A percentile compares a stretch with the other conserved stretches of the same genome.
phyloP scores from a whole-genome alignment of 306 rosid genomes.

The Boehmeria nivea region DNA sequence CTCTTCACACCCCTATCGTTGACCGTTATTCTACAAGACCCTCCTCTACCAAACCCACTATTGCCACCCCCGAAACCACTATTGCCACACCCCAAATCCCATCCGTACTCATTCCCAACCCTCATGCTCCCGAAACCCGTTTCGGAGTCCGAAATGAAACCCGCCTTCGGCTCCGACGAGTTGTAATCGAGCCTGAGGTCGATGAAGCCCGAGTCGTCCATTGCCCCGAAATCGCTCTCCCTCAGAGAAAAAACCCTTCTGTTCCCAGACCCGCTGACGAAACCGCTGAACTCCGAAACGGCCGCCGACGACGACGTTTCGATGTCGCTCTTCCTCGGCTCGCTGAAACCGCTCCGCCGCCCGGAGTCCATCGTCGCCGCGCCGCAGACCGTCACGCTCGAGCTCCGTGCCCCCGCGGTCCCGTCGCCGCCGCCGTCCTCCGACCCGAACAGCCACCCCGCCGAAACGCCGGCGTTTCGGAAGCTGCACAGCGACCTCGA shows the following conservation, averaged over 20 bases:
- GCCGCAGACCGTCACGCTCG: slow-evolving; percentile 75
- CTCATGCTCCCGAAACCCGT: slow-evolving; percentile 63
- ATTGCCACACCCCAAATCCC: not conserved
- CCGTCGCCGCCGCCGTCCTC: slow-evolving; percentile 72
- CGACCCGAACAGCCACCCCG: slow-evolving; percentile 47
- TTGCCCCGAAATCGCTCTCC: slow-evolving; percentile 79
- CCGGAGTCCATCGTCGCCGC: slow-evolving; percentile 68
- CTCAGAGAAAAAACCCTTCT: slow-evolving; percentile 77
- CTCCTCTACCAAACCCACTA: slow-evolving; percentile 38
- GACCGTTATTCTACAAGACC: slow-evolving; percentile 82
- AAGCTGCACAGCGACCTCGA: slow-evolving; percentile 93
- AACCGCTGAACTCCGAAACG: slow-evolving; percentile 25
- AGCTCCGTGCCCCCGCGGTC: slow-evolving; percentile 79
- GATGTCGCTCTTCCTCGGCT: slow-evolving; percentile 76
- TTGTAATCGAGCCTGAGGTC: slow-evolving; percentile 86
- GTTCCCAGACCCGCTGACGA: slow-evolving; percentile 21
- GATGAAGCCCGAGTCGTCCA: slow-evolving; percentile 82
- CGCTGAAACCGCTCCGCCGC: slow-evolving; percentile 87
- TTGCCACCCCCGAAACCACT: not conserved
- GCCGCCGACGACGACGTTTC: slow-evolving; percentile 18
- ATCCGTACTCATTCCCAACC: not conserved
- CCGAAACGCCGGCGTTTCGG: slow-evolving; percentile 54
- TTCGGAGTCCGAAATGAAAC: slow-evolving; percentile 20
- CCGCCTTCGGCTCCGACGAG: slow-evolving; percentile 51
- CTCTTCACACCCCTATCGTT: slow-evolving; percentile 69